phyloP scores from a whole-genome alignment of 2,329 filamentous ascomycete genomes.

The Trichoderma atrobrunneum region DNA sequence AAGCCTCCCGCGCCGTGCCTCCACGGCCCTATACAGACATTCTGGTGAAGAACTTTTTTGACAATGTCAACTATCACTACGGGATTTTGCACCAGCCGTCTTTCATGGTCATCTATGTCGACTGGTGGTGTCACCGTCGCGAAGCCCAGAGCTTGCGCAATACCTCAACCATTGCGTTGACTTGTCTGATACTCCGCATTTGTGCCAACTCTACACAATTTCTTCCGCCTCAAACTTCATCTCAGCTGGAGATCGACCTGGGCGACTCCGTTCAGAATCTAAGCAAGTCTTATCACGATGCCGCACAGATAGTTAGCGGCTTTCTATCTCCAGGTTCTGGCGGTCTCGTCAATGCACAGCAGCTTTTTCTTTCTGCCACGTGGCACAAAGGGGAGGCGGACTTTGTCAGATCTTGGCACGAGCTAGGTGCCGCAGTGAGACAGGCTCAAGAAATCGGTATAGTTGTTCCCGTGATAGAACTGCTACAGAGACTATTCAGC shows the following conservation, averaged over 20 bases:
- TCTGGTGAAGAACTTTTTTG: neutral
- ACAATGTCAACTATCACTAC: conserved; percentile 6
- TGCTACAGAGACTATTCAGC: neutral
- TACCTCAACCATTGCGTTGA: neutral
- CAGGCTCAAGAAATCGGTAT: conserved; percentile 1
- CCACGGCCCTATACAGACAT: conserved; percentile 3
- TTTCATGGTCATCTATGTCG: conserved; percentile 1
- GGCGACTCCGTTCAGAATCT: neutral
- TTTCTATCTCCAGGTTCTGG: neutral
- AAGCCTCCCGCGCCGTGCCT: neutral
- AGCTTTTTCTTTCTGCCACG: neutral
- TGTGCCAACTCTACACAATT: conserved; percentile 11
- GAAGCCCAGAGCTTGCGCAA: neutral
- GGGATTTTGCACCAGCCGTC: conserved; percentile 1
- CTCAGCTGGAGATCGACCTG: neutral
- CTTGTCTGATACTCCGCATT: conserved; percentile 3
- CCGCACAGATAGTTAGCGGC: neutral
- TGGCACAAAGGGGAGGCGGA: conserved; percentile 9
- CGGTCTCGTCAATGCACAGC: neutral
- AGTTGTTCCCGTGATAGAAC: neutral
- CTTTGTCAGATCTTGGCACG: conserved; percentile 9
- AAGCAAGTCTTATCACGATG: conserved; percentile 1
- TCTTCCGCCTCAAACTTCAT: neutral
- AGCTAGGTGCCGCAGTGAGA: conserved; percentile 4
- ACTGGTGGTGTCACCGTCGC: conserved; percentile 8